Evolutionary conservation across 306 rosid genomes (phyloP).

Genomic region (Dicorynia guianensis): DNA sequence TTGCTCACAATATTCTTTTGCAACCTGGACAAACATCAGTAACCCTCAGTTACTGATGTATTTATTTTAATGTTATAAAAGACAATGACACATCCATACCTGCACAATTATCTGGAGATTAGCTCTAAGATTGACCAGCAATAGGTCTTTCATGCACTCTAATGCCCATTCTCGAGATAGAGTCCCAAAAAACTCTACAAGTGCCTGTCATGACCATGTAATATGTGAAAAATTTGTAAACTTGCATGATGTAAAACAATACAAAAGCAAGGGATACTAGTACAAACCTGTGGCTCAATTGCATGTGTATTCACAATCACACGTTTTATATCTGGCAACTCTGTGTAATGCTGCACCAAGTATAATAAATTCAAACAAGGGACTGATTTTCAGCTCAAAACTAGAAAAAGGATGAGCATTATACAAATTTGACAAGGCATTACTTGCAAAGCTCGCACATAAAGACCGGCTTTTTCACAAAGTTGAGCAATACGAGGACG

Average conservation of each 20-base stretch:
- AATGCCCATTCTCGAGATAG: constrained; percentile 95
- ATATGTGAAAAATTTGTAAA: constrained; percentile 34
- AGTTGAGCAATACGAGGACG: constrained; percentile 97
- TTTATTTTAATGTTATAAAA: constrained; percentile 19
- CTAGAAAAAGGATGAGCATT: not conserved
- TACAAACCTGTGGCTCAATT: constrained; percentile 95
- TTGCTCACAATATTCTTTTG: constrained; percentile 98
- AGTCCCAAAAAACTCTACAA: constrained; percentile 96
- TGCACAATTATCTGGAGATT: constrained; percentile 99
- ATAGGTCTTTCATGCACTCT: constrained; percentile 99
- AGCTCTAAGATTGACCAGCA: constrained; percentile 95
- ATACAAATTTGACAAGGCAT: constrained; percentile 38
- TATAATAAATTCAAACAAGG: constrained; percentile 34
- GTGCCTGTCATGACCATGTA: constrained; percentile 67
- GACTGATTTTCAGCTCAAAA: constrained; percentile 17
- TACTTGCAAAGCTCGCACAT: constrained; percentile 95
- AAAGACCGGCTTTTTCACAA: constrained; percentile 97
- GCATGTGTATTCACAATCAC: constrained; percentile 98
- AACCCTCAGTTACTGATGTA: constrained; percentile 39
- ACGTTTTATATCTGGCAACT: constrained; percentile 97
- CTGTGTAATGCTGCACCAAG: constrained; percentile 91
- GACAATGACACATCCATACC: constrained; percentile 47
- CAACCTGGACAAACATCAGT: constrained; percentile 65
- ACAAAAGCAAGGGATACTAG: constrained; percentile 32
- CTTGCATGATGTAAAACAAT: constrained; percentile 13